Conservation (phyloP, 352 stramenopile species). For the Aphanomyces stellatus region DNA sequence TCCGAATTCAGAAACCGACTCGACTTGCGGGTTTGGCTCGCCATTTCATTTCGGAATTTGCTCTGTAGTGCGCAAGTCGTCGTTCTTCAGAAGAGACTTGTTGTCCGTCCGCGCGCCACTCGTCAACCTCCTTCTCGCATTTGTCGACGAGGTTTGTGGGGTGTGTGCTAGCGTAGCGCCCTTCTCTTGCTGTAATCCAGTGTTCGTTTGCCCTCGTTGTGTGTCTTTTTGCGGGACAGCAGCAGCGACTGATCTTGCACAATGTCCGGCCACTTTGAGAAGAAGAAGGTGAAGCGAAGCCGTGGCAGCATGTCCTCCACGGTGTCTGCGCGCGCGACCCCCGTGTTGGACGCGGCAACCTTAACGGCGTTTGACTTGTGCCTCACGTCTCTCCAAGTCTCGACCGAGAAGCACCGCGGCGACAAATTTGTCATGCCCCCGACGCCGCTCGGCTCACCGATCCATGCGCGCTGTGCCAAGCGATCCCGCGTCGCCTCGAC, state of each 20-base stretch:
- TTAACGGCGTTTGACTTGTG: slow-evolving; percentile 6
- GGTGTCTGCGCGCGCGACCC: background rate
- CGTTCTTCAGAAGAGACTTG: background rate
- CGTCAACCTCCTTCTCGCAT: background rate
- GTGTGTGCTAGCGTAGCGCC: slow-evolving; percentile 10
- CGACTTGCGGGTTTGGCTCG: slow-evolving; percentile 8
- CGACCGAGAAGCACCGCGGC: slow-evolving; percentile 53
- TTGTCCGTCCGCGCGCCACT: no score
- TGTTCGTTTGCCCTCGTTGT: slow-evolving; percentile 7
- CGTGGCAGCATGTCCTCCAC: slow-evolving; percentile 3
- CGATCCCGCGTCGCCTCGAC: slow-evolving; percentile 50
- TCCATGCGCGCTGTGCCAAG: slow-evolving; percentile 40
- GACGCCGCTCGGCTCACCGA: slow-evolving; percentile 57
- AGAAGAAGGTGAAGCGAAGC: slow-evolving; percentile 19
- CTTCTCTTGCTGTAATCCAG: slow-evolving; percentile 2
- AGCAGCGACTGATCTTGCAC: no score
- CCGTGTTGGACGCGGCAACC: background rate
- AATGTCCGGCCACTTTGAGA: slow-evolving; percentile 16
- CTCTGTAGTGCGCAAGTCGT: slow-evolving; percentile 14
- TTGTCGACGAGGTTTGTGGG: background rate
- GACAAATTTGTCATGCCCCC: slow-evolving; percentile 59
- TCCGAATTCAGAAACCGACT: slow-evolving; percentile 17
- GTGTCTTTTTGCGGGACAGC: background rate
- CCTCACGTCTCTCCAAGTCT: slow-evolving; percentile 51
- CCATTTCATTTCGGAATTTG: slow-evolving; percentile 23